Evolutionary conservation across 75 land plant genomes (phyloP).

Genomic region (Cunninghamia lanceolata): DNA sequence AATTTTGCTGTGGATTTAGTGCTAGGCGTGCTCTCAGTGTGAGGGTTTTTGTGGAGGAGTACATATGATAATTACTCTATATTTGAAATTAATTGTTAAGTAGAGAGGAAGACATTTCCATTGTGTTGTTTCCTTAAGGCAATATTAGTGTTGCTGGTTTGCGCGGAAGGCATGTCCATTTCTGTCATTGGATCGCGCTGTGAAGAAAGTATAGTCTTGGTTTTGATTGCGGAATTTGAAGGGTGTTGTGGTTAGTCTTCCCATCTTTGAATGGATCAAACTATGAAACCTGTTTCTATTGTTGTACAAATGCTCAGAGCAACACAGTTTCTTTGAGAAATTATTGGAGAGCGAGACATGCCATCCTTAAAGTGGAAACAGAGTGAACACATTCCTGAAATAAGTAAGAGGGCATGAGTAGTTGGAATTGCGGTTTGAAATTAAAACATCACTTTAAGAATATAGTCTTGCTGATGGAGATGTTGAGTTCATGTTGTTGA

Average conservation of each 20-base stretch:
- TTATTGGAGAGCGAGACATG: neutral
- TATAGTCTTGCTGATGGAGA: neutral
- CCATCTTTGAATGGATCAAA: neutral
- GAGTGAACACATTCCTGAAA: neutral
- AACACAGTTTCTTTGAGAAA: neutral
- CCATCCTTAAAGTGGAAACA: neutral
- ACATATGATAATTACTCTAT: neutral
- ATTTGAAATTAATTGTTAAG: neutral
- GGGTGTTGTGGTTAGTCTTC: neutral
- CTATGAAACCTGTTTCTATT: neutral
- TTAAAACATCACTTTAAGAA: neutral
- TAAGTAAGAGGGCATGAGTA: neutral
- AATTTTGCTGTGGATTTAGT: neutral
- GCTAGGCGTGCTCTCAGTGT: neutral
- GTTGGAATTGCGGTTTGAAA: neutral
- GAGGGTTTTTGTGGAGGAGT: neutral
- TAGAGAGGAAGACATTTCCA: neutral
- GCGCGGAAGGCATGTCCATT: neutral
- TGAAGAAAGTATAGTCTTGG: neutral
- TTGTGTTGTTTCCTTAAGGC: neutral
- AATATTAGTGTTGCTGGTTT: neutral
- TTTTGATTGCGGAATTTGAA: neutral
- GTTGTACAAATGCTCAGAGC: neutral
- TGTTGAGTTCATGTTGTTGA: neutral
- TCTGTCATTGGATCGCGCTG: neutral